phyloP scores from a whole-genome alignment of 176 grass and related monocot genomes.

The Bothriochloa decipiens region DNA sequence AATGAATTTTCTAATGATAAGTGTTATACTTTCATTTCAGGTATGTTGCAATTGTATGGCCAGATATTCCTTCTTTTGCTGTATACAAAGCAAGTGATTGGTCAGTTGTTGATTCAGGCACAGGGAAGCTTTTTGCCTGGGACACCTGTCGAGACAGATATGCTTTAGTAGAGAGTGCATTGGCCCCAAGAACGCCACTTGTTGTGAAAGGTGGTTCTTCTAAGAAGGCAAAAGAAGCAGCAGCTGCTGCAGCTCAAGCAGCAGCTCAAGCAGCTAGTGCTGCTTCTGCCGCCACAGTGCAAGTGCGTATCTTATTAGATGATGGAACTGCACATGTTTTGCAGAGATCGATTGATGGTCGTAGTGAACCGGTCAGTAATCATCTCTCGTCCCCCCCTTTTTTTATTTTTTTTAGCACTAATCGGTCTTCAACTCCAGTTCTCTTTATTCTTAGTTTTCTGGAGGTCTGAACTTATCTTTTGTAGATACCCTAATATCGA shows the following conservation, averaged over 20 bases:
- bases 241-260: conserved; percentile 89
- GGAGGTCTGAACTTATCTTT: conserved; percentile 25
- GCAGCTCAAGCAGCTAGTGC: conserved; percentile 81
- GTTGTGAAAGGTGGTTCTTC: conserved; percentile 89
- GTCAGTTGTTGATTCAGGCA: conserved; percentile 92
- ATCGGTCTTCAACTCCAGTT: conserved; percentile 1
- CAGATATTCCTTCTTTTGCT: conserved; percentile 93
- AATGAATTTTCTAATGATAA: conserved; percentile 14
- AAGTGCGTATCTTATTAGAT: conserved; percentile 97
- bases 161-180: conserved; percentile 83
- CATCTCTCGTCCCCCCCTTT: background rate
- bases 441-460: conserved; percentile 19
- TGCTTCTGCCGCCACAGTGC: conserved; percentile 88
- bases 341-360: conserved; percentile 89
- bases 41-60: conserved; percentile 94
- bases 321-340: conserved; percentile 93
- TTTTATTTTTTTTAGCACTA: background rate
- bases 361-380: conserved; percentile 84
- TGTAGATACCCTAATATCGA: conserved; percentile 18
- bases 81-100: conserved; percentile 97
- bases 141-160: conserved; percentile 95
- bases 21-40: conserved; percentile 55
- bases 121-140: conserved; percentile 96
- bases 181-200: conserved; percentile 86
- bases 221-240: conserved; percentile 97